Conservation (phyloP, 192 early-diverging fungal genomes). For the Coemansia sp. region DNA sequence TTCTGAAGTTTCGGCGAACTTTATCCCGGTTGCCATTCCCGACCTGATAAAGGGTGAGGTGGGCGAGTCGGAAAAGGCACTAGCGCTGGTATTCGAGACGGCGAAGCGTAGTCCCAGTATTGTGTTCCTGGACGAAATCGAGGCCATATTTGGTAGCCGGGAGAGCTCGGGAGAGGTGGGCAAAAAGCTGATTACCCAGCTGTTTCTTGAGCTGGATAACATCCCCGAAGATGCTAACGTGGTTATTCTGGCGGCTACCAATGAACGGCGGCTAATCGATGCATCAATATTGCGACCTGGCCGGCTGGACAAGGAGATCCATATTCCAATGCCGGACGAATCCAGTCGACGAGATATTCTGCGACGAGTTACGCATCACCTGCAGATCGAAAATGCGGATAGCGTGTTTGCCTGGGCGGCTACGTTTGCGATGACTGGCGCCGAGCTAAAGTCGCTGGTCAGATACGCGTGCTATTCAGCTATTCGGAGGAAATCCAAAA, state of each 20-base stretch:
- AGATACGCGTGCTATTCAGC: conserved; percentile 41
- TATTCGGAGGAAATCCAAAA: conserved; percentile 15
- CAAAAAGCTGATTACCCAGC: conserved; percentile 72
- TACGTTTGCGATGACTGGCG: conserved; percentile 20
- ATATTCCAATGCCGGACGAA: conserved; percentile 60
- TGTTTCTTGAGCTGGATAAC: conserved; percentile 74
- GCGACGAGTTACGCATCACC: conserved; percentile 26
- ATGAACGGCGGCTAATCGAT: conserved; percentile 73
- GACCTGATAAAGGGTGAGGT: conserved; percentile 86
- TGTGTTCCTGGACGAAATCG: conserved; percentile 92
- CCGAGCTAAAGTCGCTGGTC: conserved; percentile 35
- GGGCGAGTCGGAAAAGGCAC: conserved; percentile 92
- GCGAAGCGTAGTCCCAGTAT: conserved; percentile 75
- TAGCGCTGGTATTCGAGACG: conserved; percentile 65
- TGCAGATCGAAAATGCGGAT: conserved; percentile 14
- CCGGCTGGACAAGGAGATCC: conserved; percentile 73
- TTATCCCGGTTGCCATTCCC: conserved; percentile 73
- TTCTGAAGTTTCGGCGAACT: conserved; percentile 71
- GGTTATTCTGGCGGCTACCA: conserved; percentile 83
- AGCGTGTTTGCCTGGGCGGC: conserved; percentile 13
- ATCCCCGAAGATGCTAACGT: conserved; percentile 56
- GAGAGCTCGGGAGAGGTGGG: conserved; percentile 66
- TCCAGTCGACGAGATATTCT: conserved; percentile 66
- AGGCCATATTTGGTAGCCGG: conserved; percentile 75
- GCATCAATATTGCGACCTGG: conserved; percentile 75